Base-by-base conservation (phyloP, 352 stramenopile genomes). In the Pythium brassicae region DNA sequence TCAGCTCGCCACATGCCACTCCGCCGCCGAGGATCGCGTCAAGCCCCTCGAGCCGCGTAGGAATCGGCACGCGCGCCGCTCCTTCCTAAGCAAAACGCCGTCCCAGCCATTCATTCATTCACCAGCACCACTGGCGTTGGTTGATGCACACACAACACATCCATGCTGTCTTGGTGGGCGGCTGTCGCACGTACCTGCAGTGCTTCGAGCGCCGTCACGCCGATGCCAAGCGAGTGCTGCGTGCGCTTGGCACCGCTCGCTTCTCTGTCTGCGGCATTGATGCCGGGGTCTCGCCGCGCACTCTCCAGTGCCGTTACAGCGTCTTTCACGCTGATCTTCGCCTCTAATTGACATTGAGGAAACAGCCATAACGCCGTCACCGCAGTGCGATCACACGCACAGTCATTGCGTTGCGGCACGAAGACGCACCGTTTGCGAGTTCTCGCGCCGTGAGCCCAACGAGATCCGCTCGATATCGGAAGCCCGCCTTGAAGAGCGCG, bases 1-100 rank as follows among this genome's bases (percentile, higher is more conserved):
- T 90, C 29, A 94, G 57, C 74, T 94, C 84, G 17, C 84, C 74
- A 17, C 72, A 70, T 15, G 78, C 57, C 27, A 94, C 66, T 0
- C 84, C 84, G 2, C 84, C 84, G 11, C 77, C 82, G 32, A 94
- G 64, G 5, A 90, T 54, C 11, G 55, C 55, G 57, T 94, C 83
- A 9, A 94, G 35, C 45, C 61, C 66, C 8, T 68, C 40, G 9
- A 92, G 37, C 37, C 66, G 57, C 26, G 69, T 86, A 2, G 72
- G 59, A 32, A 92, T 76, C 6, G 73, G 69, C 29, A 48, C 49
- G 17, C 39, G 56, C 23, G 49, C 65, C 6, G 49, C 67, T 47
- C 65, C 63, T 50, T 78, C 53, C 72, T 85, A 44, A 10, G 10
- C 26, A 25, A n/a, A n/a, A n/a, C n/a, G n/a, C n/a, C n/a, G n/a